Base-by-base conservation (phyloP, 768 basidiomycete species). In the Amanita molliuscula region DNA sequence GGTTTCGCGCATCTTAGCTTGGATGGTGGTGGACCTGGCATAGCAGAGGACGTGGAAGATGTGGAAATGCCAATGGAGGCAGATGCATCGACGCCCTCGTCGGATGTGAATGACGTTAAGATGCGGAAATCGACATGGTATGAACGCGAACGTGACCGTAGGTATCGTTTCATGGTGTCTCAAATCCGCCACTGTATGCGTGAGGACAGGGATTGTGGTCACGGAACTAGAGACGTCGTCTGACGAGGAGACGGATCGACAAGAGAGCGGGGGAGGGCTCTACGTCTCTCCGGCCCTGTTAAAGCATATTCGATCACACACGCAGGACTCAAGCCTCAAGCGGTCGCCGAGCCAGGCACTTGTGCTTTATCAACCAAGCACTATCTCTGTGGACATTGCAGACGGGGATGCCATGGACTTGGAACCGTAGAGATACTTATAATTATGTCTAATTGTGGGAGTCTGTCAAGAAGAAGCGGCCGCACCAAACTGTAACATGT, bases 51-150 rank as follows among this genome's bases (percentile, higher is more conserved):
- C 25, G 38, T 33, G 33, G 28, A 44, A 36, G 53, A 40, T 25
- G 48, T 44, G 45, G 52, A 48, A 40, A 53, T 49, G 36, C 38
- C 38, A 11, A 55, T 53, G 52, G 54, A 55, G 9, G 33, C 48
- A n/a, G 56, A 57, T 35, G 48, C 52, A 53, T 18, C 10, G 20
- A 16, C 23, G 20, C 25, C 21, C 46, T 50, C 51, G 20, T 52
- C 45, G 21, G 25, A 25, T 40, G 11, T 9, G 18, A 43, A 28
- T 16, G 84, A 87, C 48, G 67, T 80, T 2, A 75, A 71, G 41
- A 88, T 88, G 85, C 79, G 77, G 53, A 57, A 61, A 7, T 70
- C 71, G 7, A 76, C 79, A 26, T 84, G 81, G 80, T 84, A 81
- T 58, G 82, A 83, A 59, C 73, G 77, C 4, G 84, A 84, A 58